Evolutionary conservation across 2,329 filamentous ascomycete genomes (phyloP).

Genomic region (Xylogone sp.): DNA sequence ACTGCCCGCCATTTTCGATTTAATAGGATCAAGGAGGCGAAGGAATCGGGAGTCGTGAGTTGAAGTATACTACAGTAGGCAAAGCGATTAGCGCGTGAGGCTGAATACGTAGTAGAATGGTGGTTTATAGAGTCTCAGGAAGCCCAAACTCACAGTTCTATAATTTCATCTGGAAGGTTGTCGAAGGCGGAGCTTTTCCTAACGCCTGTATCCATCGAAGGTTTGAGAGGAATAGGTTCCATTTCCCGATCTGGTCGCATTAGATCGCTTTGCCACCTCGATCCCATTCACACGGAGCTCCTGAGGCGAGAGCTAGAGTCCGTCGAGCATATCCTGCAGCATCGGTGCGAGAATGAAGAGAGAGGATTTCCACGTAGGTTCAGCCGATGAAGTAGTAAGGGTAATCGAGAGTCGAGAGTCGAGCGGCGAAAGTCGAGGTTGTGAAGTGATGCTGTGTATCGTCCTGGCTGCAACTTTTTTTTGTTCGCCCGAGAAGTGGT

Average conservation of each 20-base stretch:
- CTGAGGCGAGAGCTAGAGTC: not conserved
- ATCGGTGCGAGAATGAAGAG: not conserved
- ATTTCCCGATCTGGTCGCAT: not conserved
- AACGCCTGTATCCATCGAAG: not conserved
- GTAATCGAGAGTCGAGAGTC: no score
- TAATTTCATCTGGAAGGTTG: constrained; percentile 63
- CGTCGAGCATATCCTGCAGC: not conserved
- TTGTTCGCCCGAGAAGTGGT: no score
- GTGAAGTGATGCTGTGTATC: no score
- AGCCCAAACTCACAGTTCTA: constrained; percentile 59
- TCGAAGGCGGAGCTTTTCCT: constrained; percentile 36
- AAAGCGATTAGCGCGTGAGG: constrained; percentile 14
- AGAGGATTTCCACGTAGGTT: no score
- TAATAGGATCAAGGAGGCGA: constrained; percentile 62
- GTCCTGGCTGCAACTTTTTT: no score
- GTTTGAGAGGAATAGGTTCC: not conserved
- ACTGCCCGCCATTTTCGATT: constrained; percentile 63
- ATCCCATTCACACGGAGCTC: not conserved
- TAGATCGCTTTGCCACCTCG: not conserved
- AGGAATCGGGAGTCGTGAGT: constrained; percentile 56
- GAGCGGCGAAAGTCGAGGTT: no score
- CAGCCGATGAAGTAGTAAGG: no score
- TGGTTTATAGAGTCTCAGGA: constrained; percentile 5
- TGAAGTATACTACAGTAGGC: constrained; percentile 51
- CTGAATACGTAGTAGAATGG: constrained; percentile 5